Evolutionary conservation across 305 asterid genomes (phyloP), one percentile per base, ranked within the genome.

Genomic region (Lippia alba): DNA sequence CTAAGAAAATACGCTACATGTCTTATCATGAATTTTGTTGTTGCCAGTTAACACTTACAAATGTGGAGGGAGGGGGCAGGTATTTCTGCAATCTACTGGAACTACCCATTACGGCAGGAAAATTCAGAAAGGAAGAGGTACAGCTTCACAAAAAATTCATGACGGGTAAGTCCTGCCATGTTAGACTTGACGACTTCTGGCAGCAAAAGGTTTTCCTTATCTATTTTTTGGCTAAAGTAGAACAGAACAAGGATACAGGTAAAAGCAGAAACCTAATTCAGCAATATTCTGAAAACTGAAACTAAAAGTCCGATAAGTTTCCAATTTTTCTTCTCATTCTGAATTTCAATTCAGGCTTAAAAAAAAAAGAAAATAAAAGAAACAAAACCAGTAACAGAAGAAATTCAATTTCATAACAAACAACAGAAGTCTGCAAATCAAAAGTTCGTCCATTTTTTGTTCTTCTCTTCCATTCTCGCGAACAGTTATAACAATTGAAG

Each of bases 71-170:
- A 56, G 44, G 32, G 51, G 33, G 33, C 51, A 15, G 6, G 61
- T 39, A 17, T 41, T 51, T 33, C 63, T 66, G 16, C 36, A 59
- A 40, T 53, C 44, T 46, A 56, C 71, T 19, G 56, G 57, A n/a
- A 68, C 68, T 57, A 63, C 51, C 56, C 41, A 45, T 62, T 63
- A 62, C 61, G 50, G 58, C 73, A 57, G 45, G 50, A 36, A 36
- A 36, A 36, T 36, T 36, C 9, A 36, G 41, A 36, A 36, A 36
- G 41, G 41, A 36, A 36, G 8, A 36, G 41, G 5, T 36, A 36
- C 9, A 4, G 41, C 8, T 36, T 36, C 30, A 48, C 17, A 45
- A 56, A 24, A 24, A 24, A 24, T 24, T 24, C 30, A 24, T 24
- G 30, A 24, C 30, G 2, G 30, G 30, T 24, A 24, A 24, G 30